Evolutionary conservation across 352 stramenopile species (phyloP).

Genomic region (Peronospora tabacina): DNA sequence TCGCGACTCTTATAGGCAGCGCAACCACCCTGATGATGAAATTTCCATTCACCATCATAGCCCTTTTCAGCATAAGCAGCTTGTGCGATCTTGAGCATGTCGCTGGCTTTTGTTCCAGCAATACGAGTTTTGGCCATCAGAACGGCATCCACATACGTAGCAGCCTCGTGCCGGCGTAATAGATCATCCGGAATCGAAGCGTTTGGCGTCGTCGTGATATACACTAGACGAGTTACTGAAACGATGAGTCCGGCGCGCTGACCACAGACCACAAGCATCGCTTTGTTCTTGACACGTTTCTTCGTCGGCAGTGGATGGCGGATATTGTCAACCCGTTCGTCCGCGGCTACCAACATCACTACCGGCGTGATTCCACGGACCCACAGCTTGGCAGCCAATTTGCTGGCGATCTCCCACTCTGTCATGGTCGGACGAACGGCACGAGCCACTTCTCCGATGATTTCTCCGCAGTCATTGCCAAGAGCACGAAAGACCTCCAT

Average conservation of each 20-base stretch:
- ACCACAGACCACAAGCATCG: conserved; percentile 69
- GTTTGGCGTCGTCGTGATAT: conserved; percentile 40
- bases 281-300: conserved; percentile 64
- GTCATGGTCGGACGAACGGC: conserved; percentile 34
- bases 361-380: conserved; percentile 44
- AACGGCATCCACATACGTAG: conserved; percentile 60
- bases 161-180: conserved; percentile 48
- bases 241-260: conserved; percentile 52
- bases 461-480: conserved; percentile 51
- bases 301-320: conserved; percentile 61
- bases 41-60: conserved; percentile 53
- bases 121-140: conserved; percentile 38
- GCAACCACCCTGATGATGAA: conserved; percentile 58
- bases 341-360: conserved; percentile 50
- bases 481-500: conserved; percentile 45
- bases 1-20: conserved; percentile 64
- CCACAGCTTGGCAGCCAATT: conserved; percentile 36
- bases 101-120: conserved; percentile 25
- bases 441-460: conserved; percentile 48
- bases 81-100: conserved; percentile 54
- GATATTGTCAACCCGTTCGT: conserved; percentile 59
- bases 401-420: conserved; percentile 48
- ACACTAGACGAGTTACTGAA: conserved; percentile 60
- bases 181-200: conserved; percentile 34
- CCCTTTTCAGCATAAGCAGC: conserved; percentile 46